phyloP scores from a whole-genome alignment of 768 basidiomycete species.

The Cystobasidium tubakii region DNA sequence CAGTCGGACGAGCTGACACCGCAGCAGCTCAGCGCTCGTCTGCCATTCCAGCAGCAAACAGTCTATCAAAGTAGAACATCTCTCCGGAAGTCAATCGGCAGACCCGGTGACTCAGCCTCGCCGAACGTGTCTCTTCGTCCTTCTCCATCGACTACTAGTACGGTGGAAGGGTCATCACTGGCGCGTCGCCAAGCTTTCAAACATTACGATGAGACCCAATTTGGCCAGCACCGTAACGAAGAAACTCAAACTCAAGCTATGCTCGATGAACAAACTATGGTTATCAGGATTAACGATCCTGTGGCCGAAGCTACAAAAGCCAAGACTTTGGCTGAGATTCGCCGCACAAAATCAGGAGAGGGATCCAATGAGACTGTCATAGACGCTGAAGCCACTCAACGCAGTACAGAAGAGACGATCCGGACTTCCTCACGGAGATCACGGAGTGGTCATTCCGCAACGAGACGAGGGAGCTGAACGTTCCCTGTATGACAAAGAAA shows the following conservation, averaged over 20 bases:
- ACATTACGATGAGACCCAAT: constrained; percentile 16
- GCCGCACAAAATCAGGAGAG: background rate
- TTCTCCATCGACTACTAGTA: background rate
- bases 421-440: background rate
- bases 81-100: background rate
- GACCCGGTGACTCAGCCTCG: background rate
- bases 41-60: constrained; percentile 16
- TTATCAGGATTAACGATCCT: constrained; percentile 32
- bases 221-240: constrained; percentile 2
- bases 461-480: background rate
- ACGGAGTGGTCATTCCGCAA: background rate
- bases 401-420: background rate
- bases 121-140: background rate
- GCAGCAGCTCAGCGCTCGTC: constrained; percentile 13
- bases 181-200: constrained; percentile 1
- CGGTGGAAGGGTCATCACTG: background rate
- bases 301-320: constrained; percentile 31
- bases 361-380: background rate
- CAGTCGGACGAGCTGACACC: background rate
- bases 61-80: background rate
- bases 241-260: constrained; percentile 14
- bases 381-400: constrained; percentile 11
- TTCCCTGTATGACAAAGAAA: background rate
- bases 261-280: constrained; percentile 22
- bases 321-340: constrained; percentile 19